Evolutionary conservation across 345 rosid species (phyloP).

Genomic region (Corchorus olitorius): DNA sequence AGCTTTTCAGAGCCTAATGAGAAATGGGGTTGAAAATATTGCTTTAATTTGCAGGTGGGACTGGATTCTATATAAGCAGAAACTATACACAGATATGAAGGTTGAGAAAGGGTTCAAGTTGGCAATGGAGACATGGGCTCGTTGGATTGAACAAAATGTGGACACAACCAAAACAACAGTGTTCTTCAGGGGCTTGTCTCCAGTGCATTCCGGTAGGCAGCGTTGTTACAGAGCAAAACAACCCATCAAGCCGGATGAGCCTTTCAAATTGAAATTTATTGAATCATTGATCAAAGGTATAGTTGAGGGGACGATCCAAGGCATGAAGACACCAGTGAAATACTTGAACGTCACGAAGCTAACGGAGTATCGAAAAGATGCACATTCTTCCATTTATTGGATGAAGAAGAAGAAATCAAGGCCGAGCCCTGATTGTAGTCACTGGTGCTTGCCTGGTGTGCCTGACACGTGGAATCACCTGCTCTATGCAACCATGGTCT

Average conservation of each 20-base stretch:
- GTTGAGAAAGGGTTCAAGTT: slow-evolving; percentile 30
- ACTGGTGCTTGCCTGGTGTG: slow-evolving; percentile 65
- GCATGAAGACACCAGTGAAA: slow-evolving; percentile 35
- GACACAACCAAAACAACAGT: slow-evolving; percentile 35
- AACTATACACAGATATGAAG: slow-evolving; percentile 35
- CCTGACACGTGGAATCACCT: slow-evolving; percentile 62
- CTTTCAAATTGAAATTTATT: slow-evolving; percentile 18
- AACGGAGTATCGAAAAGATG: slow-evolving; percentile 42
- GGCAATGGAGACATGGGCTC: slow-evolving; percentile 45
- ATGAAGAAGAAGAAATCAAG: slow-evolving; percentile 21
- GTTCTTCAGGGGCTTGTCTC: slow-evolving; percentile 49
- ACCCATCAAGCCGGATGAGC: slow-evolving; percentile 32
- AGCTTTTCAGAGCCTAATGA: not conserved
- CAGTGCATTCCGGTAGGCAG: slow-evolving; percentile 34
- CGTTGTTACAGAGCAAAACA: slow-evolving; percentile 28
- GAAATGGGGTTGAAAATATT: not conserved
- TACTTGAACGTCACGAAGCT: slow-evolving; percentile 46
- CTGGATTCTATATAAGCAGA: slow-evolving; percentile 27
- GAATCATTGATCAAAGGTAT: slow-evolving; percentile 18
- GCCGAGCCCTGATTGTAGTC: slow-evolving; percentile 49
- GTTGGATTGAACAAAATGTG: slow-evolving; percentile 40
- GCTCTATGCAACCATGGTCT: slow-evolving; percentile 41
- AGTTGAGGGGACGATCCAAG: slow-evolving; percentile 27
- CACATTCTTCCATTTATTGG: slow-evolving; percentile 44
- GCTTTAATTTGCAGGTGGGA: slow-evolving; percentile 41